A percentile compares a stretch with the other conserved stretches of the same genome.
Conservation (phyloP, 1,284 basidiomycete genomes). For the Microbotryomycetes sp. region DNA sequence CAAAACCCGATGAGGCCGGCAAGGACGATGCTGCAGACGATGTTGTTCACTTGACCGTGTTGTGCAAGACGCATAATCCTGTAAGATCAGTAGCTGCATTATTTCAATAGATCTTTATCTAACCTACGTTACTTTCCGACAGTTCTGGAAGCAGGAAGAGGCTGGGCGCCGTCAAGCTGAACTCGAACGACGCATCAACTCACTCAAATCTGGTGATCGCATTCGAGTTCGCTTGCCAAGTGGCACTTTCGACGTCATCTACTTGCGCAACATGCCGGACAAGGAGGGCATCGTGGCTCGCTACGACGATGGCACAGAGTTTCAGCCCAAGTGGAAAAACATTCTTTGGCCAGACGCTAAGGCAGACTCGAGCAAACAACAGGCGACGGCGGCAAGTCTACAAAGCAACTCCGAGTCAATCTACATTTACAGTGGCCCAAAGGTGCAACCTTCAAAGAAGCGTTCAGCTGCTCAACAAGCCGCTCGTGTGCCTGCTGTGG, state of each 20-base stretch:
- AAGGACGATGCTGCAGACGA: slow-evolving; percentile 4
- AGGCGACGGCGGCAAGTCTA: neutral
- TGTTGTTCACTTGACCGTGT: slow-evolving; percentile 19
- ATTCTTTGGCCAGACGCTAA: slow-evolving; percentile 25
- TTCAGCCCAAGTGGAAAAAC: slow-evolving; percentile 17
- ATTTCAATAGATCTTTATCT: slow-evolving; percentile 10
- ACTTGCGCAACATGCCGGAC: slow-evolving; percentile 62
- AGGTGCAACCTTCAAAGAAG: neutral
- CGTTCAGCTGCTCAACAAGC: neutral
- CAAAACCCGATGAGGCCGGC: neutral
- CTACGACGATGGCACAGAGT: slow-evolving; percentile 55
- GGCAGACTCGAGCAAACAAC: neutral
- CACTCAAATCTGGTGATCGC: slow-evolving; percentile 59
- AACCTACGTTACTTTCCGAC: slow-evolving; percentile 50
- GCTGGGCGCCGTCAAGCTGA: slow-evolving; percentile 53
- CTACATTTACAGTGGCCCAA: neutral
- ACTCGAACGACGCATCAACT: slow-evolving; percentile 55
- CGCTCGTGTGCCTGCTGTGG: neutral
- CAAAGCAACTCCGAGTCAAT: neutral
- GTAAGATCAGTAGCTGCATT: slow-evolving; percentile 62
- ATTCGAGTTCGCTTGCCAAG: slow-evolving; percentile 73
- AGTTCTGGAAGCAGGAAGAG: slow-evolving; percentile 65
- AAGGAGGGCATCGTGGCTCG: slow-evolving; percentile 64
- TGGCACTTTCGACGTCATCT: slow-evolving; percentile 70
- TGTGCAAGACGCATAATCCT: slow-evolving; percentile 32